These are phyloP conservation scores for Auriscalpium orientale DNA, from an alignment of 768 basidiomycete species.

Conservation along the genomic window DNA sequence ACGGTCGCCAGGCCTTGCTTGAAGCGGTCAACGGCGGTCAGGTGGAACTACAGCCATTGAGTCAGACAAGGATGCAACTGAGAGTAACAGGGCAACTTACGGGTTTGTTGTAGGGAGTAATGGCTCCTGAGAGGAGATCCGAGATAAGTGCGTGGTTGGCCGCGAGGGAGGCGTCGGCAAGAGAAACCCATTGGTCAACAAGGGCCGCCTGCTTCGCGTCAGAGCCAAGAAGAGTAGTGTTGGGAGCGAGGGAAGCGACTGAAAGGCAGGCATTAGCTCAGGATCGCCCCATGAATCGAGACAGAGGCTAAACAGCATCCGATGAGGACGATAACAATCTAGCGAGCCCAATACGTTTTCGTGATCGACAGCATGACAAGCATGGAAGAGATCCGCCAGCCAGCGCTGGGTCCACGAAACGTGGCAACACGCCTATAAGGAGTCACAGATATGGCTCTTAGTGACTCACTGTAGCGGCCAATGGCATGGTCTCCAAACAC, in stretches of 20 bases:
- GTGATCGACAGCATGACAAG: background rate
- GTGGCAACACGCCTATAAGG: background rate
- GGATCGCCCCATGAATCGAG: too few relatives aligned
- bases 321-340: background rate
- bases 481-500: constrained; percentile 76
- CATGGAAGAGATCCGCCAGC: background rate
- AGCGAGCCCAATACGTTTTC: background rate
- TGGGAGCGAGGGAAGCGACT: constrained; percentile 77
- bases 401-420: background rate
- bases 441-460: constrained; percentile 45
- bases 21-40: constrained; percentile 42
- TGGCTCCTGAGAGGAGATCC: constrained; percentile 35
- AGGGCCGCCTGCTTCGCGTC: constrained; percentile 60
- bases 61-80: background rate
- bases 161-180: constrained; percentile 61
- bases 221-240: constrained; percentile 69
- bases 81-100: constrained; percentile 33
- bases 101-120: constrained; percentile 76
- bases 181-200: constrained; percentile 81
- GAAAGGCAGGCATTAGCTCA: background rate
- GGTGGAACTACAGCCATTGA: constrained; percentile 46
- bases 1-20: constrained; percentile 55
- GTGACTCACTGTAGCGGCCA: constrained; percentile 79
- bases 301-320: too few relatives aligned
- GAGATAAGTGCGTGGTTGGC: constrained; percentile 28